Base-by-base conservation (phyloP, 2,329 filamentous ascomycete species). In the Penicillium janthinellum region DNA sequence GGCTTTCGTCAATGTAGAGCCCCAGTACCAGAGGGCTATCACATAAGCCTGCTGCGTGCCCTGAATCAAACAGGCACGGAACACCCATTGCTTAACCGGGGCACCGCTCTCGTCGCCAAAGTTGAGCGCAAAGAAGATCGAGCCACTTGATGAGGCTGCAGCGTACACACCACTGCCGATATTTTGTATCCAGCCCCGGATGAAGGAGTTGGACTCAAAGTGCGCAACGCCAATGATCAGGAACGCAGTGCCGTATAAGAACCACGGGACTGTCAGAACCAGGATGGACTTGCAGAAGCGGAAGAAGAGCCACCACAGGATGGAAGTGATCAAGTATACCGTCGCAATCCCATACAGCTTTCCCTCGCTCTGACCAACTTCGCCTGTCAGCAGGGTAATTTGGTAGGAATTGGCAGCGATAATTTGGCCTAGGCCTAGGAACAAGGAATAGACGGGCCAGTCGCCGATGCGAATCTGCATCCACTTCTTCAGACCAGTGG, bases 371-470 rank as follows among this genome's bases (percentile, higher is more conserved):
- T 88, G 81, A 57, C 84, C 86, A 20, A 86, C 79, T 65, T 86
- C 82, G 17, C 87, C 87, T 0, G 85, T 86, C 20, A 90, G 79
- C n/a, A 90, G 79, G 0, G 86, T 88, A 68, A 89, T 85, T 69
- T 89, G 87, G 73, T 88, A 88, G 0, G 85, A 88, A 72, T 88
- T 88, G 58, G 85, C 84, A 1, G 86, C 84, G 52, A 88, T 83
- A 61, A 88, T 84, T 67, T 88, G 86, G 22, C 84, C 84, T 38
- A 87, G 78, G 8, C 85, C 85, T 17, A 88, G 80, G 49, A 88
- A 78, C 61, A 88, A 79, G 3, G 84, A 82, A 70, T 88, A 88
- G 6, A 88, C 69, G 0, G 86, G 86, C 86, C 86, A 88, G 66
- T 87, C 84, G n/a, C 83, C 83, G 56, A 88, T 72, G 38, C 84